Evolutionary conservation across 169 alveolate genomes (phyloP), one percentile per base, ranked within the genome.

Genomic region (Plasmodium coatneyi): DNA sequence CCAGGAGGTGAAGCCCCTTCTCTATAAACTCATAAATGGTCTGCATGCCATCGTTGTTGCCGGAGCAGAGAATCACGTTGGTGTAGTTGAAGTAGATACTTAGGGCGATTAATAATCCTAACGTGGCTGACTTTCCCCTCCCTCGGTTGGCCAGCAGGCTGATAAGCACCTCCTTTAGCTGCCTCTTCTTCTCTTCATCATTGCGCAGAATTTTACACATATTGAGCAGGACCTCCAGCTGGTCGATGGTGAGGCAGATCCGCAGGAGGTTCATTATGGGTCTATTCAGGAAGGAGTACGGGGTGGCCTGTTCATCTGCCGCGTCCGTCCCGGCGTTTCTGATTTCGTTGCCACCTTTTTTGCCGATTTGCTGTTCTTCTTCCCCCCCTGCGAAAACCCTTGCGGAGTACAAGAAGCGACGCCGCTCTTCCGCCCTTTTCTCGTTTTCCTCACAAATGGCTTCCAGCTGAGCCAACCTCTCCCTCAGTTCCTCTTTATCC

Each of bases 91-190:
- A 97, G 66, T 95, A 97, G 82, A 97, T 96, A 5, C 99, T 99
- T 43, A 98, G 96, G 4, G 99, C 98, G 16, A 98, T 96, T 49
- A 98, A 95, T 54, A 99, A 83, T 5, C 99, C 99, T 30, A 99
- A 96, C 2, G 99, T 98, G 66, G 99, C 99, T n/a, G 99, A 97
- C 96, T 99, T 99, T 1, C 99, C 99, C 82, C 99, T 97, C 3
- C 99, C 99, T 91, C 99, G 97, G 14, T 99, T 99, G 2, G 99
- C 99, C 1, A 99, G 39, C 16, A 91, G 60, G 49, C 19, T 91
- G 30, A 91, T 43, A n/a, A 91, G 30, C 1, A 91, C 60, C 70
- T 91, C 95, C 74, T 91, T 91, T 30, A 91, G 71, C 9, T 87
- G 80, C 66, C 72, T 91, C 70, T 80, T 81, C 41, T 81, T 81